Evolutionary conservation across 352 stramenopile species (phyloP).

Genomic region (Phytophthora vignae): DNA sequence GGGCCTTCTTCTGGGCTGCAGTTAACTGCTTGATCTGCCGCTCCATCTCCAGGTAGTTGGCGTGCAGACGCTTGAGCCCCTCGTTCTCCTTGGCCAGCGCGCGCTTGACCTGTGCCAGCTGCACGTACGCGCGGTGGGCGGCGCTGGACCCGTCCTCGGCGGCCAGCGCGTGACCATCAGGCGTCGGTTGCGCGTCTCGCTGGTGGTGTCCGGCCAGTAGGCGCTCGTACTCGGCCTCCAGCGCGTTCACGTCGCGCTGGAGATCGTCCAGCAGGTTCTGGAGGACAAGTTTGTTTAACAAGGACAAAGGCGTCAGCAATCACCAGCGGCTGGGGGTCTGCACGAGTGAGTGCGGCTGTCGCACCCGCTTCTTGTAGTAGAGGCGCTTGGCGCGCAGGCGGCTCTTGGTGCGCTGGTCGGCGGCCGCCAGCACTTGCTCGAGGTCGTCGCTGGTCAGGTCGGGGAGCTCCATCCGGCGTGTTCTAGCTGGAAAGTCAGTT

Average conservation of each 20-base stretch:
- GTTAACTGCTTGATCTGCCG: slow-evolving; percentile 53
- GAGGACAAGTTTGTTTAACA: not conserved
- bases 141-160: slow-evolving; percentile 1
- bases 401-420: slow-evolving; percentile 60
- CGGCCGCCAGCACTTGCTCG: slow-evolving; percentile 26
- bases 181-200: slow-evolving; percentile 40
- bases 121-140: slow-evolving; percentile 51
- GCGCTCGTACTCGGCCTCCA: slow-evolving; percentile 56
- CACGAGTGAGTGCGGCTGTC: slow-evolving; percentile 1
- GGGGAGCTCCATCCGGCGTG: slow-evolving; percentile 28
- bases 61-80: slow-evolving; percentile 55
- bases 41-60: slow-evolving; percentile 57
- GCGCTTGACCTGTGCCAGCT: slow-evolving; percentile 56
- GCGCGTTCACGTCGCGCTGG: slow-evolving; percentile 46
- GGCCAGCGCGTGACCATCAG: not conserved
- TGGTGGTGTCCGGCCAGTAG: slow-evolving; percentile 44
- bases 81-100: slow-evolving; percentile 64
- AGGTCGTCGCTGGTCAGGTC: slow-evolving; percentile 17
- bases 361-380: slow-evolving; percentile 83
- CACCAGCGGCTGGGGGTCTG: not conserved
- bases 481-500: slow-evolving; percentile 4
- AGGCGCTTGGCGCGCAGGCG: slow-evolving; percentile 72
- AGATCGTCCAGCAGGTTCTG: slow-evolving; percentile 72
- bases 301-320: slow-evolving; percentile 14
- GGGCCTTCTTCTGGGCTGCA: slow-evolving; percentile 50